A percentile compares a stretch with the other conserved stretches of the same genome.
Evolutionary conservation across 2,329 filamentous ascomycete genomes (phyloP).

Genomic region (Lasiodiplodia gonubiensis): DNA sequence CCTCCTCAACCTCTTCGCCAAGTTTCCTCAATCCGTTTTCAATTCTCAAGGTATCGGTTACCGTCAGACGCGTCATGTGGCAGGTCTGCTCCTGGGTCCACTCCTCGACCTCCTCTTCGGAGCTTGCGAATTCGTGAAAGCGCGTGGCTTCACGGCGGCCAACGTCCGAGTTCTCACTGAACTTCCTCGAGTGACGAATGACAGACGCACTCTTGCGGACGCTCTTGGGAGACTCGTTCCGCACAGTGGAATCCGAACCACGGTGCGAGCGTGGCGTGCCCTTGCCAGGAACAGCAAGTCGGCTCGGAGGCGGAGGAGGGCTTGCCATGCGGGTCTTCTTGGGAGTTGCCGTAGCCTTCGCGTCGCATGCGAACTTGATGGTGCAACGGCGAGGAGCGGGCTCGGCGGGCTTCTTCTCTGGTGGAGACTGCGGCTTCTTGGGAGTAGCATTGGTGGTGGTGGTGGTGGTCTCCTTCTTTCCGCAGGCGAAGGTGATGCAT

Average conservation of each 20-base stretch:
- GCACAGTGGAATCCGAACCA: slow-evolving; percentile 58
- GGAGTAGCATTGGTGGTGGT: slow-evolving; percentile 46
- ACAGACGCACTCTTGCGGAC: slow-evolving; percentile 45
- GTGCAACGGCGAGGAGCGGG: slow-evolving; percentile 62
- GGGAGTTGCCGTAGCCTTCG: slow-evolving; percentile 47
- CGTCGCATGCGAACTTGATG: slow-evolving; percentile 78
- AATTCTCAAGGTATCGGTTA: slow-evolving; percentile 87
- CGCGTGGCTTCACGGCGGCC: slow-evolving; percentile 61
- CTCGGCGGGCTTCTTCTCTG: slow-evolving; percentile 36
- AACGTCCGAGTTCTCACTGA: slow-evolving; percentile 48
- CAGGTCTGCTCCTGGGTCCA: slow-evolving; percentile 80
- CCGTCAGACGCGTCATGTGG: slow-evolving; percentile 74
- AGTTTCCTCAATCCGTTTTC: slow-evolving; percentile 87
- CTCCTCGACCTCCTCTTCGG: slow-evolving; percentile 76
- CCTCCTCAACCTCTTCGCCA: slow-evolving; percentile 88
- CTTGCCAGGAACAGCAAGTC: slow-evolving; percentile 40
- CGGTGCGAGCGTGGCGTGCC: slow-evolving; percentile 46
- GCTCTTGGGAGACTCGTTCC: slow-evolving; percentile 54
- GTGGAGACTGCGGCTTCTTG: slow-evolving; percentile 37
- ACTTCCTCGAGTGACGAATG: slow-evolving; percentile 41
- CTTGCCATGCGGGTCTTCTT: slow-evolving; percentile 46
- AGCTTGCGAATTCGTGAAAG: slow-evolving; percentile 93
- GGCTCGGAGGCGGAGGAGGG: slow-evolving; percentile 46
- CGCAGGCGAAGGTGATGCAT: slow-evolving; percentile 92
- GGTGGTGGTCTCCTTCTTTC: slow-evolving; percentile 55